These are phyloP conservation scores for Poteriospumella lacustris DNA, from an alignment of 108 stramenopile species.

Conservation along the genomic window DNA sequence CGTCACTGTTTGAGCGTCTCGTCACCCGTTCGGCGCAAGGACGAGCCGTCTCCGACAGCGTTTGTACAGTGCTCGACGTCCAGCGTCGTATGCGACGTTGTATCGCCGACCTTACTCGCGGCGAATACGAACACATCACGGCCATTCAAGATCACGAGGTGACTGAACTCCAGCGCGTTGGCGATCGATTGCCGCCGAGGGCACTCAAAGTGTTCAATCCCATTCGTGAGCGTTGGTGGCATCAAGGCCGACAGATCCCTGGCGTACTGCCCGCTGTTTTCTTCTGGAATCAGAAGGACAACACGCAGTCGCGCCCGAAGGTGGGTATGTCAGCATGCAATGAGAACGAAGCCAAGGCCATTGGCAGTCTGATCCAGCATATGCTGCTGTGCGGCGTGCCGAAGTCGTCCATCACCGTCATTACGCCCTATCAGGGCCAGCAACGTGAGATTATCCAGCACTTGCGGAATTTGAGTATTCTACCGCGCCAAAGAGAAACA, in stretches of 20 bases:
- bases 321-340: slow-evolving; percentile 27
- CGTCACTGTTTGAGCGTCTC: slow-evolving; percentile 14
- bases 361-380: neutral
- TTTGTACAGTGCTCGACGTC: slow-evolving; percentile 15
- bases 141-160: neutral
- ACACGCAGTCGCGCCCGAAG: neutral
- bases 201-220: neutral
- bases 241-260: neutral
- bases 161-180: neutral
- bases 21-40: neutral
- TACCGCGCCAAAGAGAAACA: neutral
- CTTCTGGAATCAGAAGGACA: slow-evolving; percentile 10
- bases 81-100: slow-evolving; percentile 20
- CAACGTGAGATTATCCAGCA: neutral
- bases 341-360: slow-evolving; percentile 17
- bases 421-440: slow-evolving; percentile 26
- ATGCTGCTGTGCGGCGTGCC: slow-evolving; percentile 16
- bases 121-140: neutral
- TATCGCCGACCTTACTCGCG: neutral
- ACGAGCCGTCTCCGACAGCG: no score
- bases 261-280: neutral
- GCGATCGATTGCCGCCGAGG: no score
- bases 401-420: neutral
- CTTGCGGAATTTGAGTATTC: neutral
- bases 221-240: neutral